Percentiles rank a stretch among this genome's conserved stretches.
These are phyloP conservation scores for Alternaria rosae DNA, from an alignment of 2,329 filamentous ascomycete genomes.

Conservation along the genomic window DNA sequence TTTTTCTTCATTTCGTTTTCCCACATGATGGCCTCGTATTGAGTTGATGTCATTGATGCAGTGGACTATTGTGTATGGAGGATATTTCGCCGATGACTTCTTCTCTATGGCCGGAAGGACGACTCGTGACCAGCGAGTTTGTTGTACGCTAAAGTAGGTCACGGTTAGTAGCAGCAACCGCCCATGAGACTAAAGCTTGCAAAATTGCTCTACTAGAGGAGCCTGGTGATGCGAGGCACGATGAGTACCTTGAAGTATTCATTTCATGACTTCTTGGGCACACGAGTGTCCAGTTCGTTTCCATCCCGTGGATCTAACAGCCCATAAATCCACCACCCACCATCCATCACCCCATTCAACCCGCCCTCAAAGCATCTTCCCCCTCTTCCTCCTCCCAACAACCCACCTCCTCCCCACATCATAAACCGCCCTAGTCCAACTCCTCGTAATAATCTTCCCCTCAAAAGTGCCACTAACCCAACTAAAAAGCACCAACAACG, in stretches of 20 bases:
- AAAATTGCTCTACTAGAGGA: too few relatives aligned
- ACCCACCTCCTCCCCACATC: slow-evolving; percentile 38
- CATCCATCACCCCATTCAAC: neutral
- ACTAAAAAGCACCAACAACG: slow-evolving; percentile 66
- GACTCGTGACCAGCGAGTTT: too few relatives aligned
- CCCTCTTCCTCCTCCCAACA: slow-evolving; percentile 28
- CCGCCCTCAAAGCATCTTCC: slow-evolving; percentile 16
- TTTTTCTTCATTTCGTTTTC: neutral
- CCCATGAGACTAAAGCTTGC: too few relatives aligned
- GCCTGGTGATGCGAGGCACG: too few relatives aligned
- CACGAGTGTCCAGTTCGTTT: too few relatives aligned
- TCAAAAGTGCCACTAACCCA: slow-evolving; percentile 65
- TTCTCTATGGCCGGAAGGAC: too few relatives aligned
- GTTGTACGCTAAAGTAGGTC: neutral
- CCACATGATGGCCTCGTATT: too few relatives aligned
- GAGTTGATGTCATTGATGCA: neutral
- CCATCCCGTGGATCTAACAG: too few relatives aligned
- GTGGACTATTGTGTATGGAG: neutral
- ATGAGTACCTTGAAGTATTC: too few relatives aligned
- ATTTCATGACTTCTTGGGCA: too few relatives aligned
- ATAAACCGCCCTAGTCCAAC: slow-evolving; percentile 44
- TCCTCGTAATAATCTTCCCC: slow-evolving; percentile 60
- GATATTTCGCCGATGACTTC: too few relatives aligned
- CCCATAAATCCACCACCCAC: neutral
- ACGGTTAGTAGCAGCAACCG: neutral